Conservation (phyloP, 2,329 filamentous ascomycete genomes). For the Karstenula rhodostoma region DNA sequence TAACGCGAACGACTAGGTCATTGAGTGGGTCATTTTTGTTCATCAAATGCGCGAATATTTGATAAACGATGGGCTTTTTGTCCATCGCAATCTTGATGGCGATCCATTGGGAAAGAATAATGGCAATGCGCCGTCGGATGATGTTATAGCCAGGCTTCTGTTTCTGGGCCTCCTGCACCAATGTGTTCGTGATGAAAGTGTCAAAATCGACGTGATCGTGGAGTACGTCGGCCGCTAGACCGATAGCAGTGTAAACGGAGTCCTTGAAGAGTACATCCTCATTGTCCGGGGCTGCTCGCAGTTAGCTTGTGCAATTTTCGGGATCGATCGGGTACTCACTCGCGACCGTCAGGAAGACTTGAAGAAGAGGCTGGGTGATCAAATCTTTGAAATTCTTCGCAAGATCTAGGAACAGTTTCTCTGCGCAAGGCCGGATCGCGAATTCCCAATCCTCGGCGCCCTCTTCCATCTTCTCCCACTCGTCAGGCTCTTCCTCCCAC, state of each 20-base stretch:
- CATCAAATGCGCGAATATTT: constrained; percentile 87
- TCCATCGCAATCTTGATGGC: constrained; percentile 75
- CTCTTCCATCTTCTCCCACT: constrained; percentile 93
- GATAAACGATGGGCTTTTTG: constrained; percentile 78
- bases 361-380: constrained; percentile 78
- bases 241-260: constrained; percentile 92
- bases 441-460: constrained; percentile 85
- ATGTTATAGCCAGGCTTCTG: constrained; percentile 75
- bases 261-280: constrained; percentile 85
- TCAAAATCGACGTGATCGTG: constrained; percentile 83
- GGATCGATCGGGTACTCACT: constrained; percentile 54
- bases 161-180: constrained; percentile 81
- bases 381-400: constrained; percentile 87
- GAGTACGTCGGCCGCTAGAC: constrained; percentile 80
- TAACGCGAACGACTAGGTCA: constrained; percentile 90
- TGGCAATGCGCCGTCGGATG: constrained; percentile 84
- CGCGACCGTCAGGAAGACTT: constrained; percentile 82
- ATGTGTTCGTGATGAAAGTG: constrained; percentile 74
- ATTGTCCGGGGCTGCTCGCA: constrained; percentile 60
- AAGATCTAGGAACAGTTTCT: constrained; percentile 92
- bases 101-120: constrained; percentile 90
- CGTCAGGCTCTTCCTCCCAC: constrained; percentile 94
- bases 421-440: constrained; percentile 88
- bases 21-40: constrained; percentile 80
- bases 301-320: constrained; percentile 25